Evolutionary conservation across 2,329 filamentous ascomycete genomes (phyloP), one percentile per base, ranked within the genome.

Genomic region (Aureobasidium sp.): DNA sequence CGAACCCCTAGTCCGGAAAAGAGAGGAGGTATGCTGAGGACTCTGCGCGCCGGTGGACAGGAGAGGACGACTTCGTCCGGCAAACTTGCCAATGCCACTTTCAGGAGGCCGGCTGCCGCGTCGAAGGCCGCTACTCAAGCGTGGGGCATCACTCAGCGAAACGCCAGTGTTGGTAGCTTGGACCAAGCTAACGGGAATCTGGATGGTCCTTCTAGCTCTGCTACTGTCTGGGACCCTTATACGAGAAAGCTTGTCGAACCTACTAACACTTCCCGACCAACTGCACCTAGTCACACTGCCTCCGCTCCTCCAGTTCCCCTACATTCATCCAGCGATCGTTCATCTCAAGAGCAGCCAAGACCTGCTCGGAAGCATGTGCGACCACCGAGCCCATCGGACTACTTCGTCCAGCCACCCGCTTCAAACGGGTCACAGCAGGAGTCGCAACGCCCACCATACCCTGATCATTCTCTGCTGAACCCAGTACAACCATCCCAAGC

Each of bases 1-100:
- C 78, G 84, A 62, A 84, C 81, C 20, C 83, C 83, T 11, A 87
- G 84, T 68, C 84, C 84, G 3, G 84, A 87, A 55, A 84, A 84
- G 71, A 85, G 82, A 66, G 76, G 79, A 20, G 74, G 77, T 15
- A 83, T 87, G 82, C 71, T 85, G 63, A 81, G 78, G 55, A 84
- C 82, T 11, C 66, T 85, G 63, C 75, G 82, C 61, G 75, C 77
- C 17, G 72, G 70, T 6, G 65, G 66, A 83, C 71, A 85, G 82
- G 66, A 76, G 78, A 31, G 74, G 77, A 12, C 83, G 86, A 82
- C 71, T 84, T 75, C 76, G 15, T 79, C 79, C 61, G 75, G 78
- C 49, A 77, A 75, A 64, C 77, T 82, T 68, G 70, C 75, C 2
- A 73, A 71, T 22, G 25, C 44, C 4, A 77, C 75, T 22, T 70